Evolutionary conservation across 2,329 filamentous ascomycete species (phyloP).

Genomic region (Fusarium clavum): DNA sequence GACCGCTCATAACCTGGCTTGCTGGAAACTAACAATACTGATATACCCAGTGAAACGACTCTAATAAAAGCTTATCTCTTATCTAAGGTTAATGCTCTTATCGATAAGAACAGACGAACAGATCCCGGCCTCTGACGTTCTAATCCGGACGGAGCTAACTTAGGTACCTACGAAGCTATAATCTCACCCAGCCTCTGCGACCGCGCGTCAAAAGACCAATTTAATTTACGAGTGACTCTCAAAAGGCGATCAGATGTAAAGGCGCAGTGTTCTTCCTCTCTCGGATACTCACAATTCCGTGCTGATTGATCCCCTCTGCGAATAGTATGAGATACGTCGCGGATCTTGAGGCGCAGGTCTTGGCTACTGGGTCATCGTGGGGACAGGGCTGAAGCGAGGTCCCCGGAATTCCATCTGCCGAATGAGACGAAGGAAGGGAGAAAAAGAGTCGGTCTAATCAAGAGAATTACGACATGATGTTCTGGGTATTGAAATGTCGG

Average conservation of each 20-base stretch:
- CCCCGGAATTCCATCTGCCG: neutral
- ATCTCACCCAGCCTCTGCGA: conserved; percentile 36
- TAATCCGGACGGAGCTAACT: neutral
- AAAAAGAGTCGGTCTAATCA: neutral
- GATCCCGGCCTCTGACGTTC: neutral
- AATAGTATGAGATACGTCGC: neutral
- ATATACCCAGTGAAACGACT: neutral
- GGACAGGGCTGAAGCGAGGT: conserved; percentile 28
- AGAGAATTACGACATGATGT: conserved; percentile 3
- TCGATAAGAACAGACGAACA: conserved; percentile 15
- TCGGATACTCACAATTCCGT: conserved; percentile 25
- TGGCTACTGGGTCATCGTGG: conserved; percentile 6
- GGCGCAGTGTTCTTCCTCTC: conserved; percentile 4
- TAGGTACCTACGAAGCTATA: conserved; percentile 3
- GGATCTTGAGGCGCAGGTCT: conserved; percentile 7
- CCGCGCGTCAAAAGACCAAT: conserved; percentile 27
- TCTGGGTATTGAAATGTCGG: conserved; percentile 1
- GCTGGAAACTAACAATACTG: neutral
- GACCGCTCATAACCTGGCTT: neutral
- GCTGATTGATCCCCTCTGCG: neutral
- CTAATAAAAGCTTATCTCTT: conserved; percentile 2
- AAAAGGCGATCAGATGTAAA: neutral
- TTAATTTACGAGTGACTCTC: neutral
- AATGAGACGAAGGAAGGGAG: neutral
- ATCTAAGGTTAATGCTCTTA: conserved; percentile 1